A percentile compares a stretch with the other conserved stretches of the same genome.
These are phyloP conservation scores for Penicillium hesseltinei DNA, from an alignment of 2,329 filamentous ascomycete genomes.

Conservation along the genomic window DNA sequence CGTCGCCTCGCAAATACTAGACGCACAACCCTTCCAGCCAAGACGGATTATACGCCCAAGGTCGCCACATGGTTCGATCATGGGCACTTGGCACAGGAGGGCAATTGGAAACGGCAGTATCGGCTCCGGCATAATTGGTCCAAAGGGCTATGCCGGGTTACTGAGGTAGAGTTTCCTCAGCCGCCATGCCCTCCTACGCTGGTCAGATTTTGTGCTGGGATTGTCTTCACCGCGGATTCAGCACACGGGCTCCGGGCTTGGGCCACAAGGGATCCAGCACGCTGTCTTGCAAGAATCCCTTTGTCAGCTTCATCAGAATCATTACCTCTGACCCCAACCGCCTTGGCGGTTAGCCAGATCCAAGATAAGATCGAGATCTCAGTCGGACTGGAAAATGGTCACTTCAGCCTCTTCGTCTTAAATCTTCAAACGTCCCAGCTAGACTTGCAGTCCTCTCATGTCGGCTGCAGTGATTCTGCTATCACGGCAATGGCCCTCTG, in stretches of 20 bases:
- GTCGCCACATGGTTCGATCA: constrained; percentile 63
- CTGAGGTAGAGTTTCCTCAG: constrained; percentile 67
- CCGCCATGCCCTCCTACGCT: constrained; percentile 61
- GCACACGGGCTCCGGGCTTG: constrained; percentile 72
- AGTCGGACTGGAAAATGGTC: constrained; percentile 70
- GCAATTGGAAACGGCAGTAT: constrained; percentile 86
- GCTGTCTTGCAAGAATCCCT: constrained; percentile 54
- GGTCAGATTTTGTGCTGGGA: constrained; percentile 72
- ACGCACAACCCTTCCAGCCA: constrained; percentile 39
- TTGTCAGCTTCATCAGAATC: constrained; percentile 50
- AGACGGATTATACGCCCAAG: constrained; percentile 53
- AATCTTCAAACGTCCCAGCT: constrained; percentile 49
- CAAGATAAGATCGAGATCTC: constrained; percentile 57
- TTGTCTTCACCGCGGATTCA: constrained; percentile 74
- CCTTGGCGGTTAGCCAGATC: constrained; percentile 41
- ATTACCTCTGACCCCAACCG: constrained; percentile 61
- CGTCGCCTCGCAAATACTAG: constrained; percentile 69
- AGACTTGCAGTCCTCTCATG: constrained; percentile 56
- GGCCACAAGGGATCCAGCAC: constrained; percentile 63
- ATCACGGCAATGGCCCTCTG: constrained; percentile 70
- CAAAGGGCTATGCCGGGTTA: constrained; percentile 73
- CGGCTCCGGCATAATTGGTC: constrained; percentile 90
- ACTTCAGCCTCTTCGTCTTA: constrained; percentile 68
- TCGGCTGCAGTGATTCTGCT: constrained; percentile 61
- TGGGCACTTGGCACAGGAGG: constrained; percentile 53